phyloP scores from a whole-genome alignment of 192 early-diverging fungal genomes.

The Spizellomyces punctatus region DNA sequence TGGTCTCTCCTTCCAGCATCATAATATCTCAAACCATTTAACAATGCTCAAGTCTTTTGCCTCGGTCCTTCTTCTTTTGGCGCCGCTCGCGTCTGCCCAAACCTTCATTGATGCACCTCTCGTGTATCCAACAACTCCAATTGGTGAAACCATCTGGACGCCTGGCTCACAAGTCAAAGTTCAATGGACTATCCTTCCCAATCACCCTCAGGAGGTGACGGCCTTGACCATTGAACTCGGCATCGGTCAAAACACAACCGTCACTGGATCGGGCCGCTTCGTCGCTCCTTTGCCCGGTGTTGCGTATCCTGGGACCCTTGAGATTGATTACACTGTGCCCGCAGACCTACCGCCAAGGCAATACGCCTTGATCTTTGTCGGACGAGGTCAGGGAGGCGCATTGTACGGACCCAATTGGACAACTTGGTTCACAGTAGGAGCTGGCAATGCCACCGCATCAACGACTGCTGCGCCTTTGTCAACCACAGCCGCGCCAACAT shows the following conservation, averaged over 20 bases:
- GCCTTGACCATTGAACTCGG: slow-evolving; percentile 26
- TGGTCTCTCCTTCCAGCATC: not conserved
- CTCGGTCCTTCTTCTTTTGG: not conserved
- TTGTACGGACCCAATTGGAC: slow-evolving; percentile 20
- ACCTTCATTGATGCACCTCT: slow-evolving; percentile 1
- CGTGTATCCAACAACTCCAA: slow-evolving; percentile 12
- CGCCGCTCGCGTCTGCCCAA: not conserved
- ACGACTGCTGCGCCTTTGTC: not conserved
- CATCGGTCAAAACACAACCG: not conserved
- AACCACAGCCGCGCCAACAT: not conserved
- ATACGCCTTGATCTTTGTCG: slow-evolving; percentile 24
- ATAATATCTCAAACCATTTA: not conserved
- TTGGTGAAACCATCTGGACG: slow-evolving; percentile 12
- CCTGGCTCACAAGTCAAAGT: slow-evolving; percentile 1
- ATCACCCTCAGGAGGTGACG: not conserved
- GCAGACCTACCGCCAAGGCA: not conserved
- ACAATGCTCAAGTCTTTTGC: not conserved
- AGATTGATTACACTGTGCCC: slow-evolving; percentile 4
- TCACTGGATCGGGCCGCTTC: slow-evolving; percentile 5
- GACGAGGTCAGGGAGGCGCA: not conserved
- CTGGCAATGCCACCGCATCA: not conserved
- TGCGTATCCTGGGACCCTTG: not conserved
- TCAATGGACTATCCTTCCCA: slow-evolving; percentile 3
- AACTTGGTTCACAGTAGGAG: slow-evolving; percentile 10
- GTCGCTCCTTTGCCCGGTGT: slow-evolving; percentile 14